phyloP scores from a whole-genome alignment of 345 rosid genomes.

The Melaleuca quinquenervia region DNA sequence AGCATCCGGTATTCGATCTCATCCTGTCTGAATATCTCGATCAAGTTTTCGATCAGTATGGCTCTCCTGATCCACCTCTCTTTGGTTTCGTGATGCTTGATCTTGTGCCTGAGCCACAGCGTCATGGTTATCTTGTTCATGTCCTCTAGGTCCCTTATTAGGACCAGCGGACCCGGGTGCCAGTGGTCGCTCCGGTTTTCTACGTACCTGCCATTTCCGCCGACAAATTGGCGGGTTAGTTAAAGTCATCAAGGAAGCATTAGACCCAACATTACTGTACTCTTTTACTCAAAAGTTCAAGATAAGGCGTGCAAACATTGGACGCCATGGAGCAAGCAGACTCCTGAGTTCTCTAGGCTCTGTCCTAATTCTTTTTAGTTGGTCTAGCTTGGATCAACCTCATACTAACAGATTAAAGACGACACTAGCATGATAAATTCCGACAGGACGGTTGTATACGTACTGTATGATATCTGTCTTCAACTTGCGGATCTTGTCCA shows the following conservation, averaged over 20 bases:
- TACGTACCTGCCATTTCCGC: constrained; percentile 17
- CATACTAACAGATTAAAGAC: neutral
- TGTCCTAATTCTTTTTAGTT: neutral
- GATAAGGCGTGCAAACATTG: neutral
- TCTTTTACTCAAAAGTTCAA: neutral
- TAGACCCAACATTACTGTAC: neutral
- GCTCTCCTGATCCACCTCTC: constrained; percentile 19
- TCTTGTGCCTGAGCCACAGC: constrained; percentile 7
- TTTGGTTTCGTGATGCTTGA: constrained; percentile 17
- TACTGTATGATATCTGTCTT: constrained; percentile 18
- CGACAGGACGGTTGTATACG: neutral
- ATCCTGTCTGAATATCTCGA: constrained; percentile 21
- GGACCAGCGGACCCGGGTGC: constrained; percentile 9
- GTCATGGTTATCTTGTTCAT: constrained; percentile 35
- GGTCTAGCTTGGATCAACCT: neutral
- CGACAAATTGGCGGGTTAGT: neutral
- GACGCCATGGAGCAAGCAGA: neutral
- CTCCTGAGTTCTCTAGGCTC: neutral
- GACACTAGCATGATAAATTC: neutral
- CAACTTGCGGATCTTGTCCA: constrained; percentile 20
- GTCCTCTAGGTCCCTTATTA: constrained; percentile 28
- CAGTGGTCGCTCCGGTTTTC: constrained; percentile 16
- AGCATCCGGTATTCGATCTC: constrained; percentile 28
- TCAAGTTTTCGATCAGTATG: constrained; percentile 21
- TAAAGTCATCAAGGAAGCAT: neutral